A percentile compares a stretch with the other conserved stretches of the same genome.
These are phyloP conservation scores for Microthlaspi erraticum DNA, from an alignment of 345 rosid genomes.

Conservation along the genomic window DNA sequence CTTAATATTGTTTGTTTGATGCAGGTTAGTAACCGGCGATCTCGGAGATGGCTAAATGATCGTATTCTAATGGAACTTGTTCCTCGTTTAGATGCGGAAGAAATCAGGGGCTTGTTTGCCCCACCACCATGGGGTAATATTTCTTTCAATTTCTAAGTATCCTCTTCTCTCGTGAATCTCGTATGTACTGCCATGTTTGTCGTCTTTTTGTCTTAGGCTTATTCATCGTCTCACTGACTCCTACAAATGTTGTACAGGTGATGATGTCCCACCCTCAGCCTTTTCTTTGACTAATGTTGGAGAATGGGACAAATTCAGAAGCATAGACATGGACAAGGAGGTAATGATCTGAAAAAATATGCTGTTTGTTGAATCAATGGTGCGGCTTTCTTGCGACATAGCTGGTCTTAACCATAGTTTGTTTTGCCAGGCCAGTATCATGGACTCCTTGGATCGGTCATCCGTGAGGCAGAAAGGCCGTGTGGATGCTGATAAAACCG, in stretches of 20 bases:
- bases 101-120: constrained; percentile 94
- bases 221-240: constrained; percentile 20
- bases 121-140: constrained; percentile 97
- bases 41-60: constrained; percentile 92
- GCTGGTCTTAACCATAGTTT: not conserved
- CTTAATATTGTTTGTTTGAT: not conserved
- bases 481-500: constrained; percentile 68
- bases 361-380: not conserved
- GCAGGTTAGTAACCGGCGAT: constrained; percentile 86
- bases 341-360: constrained; percentile 44
- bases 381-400: constrained; percentile 7
- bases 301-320: constrained; percentile 95
- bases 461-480: constrained; percentile 57
- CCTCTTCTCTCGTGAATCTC: not conserved
- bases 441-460: constrained; percentile 52
- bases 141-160: not conserved
- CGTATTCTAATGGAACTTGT: constrained; percentile 95
- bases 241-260: constrained; percentile 59
- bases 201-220: no score
- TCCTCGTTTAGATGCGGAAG: constrained; percentile 84
- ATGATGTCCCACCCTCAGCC: constrained; percentile 78
- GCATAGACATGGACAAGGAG: constrained; percentile 99
- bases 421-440: constrained; percentile 65
- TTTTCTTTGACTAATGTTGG: constrained; percentile 71
- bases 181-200: not conserved